Percentiles rank a stretch among this genome's conserved stretches.
Evolutionary conservation across 177 flowering plant genomes (phyloP).

Genomic region (Vitis hybrid): DNA sequence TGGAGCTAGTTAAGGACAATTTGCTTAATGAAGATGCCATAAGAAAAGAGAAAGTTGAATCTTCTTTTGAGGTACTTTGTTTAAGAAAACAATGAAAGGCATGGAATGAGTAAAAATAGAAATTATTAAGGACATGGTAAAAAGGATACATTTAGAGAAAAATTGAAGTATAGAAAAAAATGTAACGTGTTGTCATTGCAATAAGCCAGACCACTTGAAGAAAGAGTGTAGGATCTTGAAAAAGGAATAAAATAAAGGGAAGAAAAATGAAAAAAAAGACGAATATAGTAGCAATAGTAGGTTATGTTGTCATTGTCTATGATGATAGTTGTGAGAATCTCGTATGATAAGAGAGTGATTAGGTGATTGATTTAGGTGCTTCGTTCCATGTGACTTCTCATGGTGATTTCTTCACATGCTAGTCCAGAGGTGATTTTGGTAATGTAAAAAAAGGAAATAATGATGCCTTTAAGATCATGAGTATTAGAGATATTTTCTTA

Average conservation of each 20-base stretch:
- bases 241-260: neutral
- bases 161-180: neutral
- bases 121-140: neutral
- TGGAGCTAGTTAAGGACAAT: neutral
- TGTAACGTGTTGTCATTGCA: neutral
- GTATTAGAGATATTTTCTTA: neutral
- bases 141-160: neutral
- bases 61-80: neutral
- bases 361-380: conserved; percentile 1
- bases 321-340: neutral
- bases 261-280: neutral
- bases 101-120: too few species aligned
- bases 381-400: neutral
- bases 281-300: neutral
- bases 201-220: neutral
- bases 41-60: neutral
- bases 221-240: neutral
- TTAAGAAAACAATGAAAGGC: too few species aligned
- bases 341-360: neutral
- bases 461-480: neutral
- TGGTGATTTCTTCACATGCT: neutral
- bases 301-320: neutral
- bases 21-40: neutral
- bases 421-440: neutral
- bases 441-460: neutral